These are phyloP conservation scores for Cyathus pygmaeus DNA, from an alignment of 1,284 basidiomycete genomes.

Conservation along the genomic window DNA sequence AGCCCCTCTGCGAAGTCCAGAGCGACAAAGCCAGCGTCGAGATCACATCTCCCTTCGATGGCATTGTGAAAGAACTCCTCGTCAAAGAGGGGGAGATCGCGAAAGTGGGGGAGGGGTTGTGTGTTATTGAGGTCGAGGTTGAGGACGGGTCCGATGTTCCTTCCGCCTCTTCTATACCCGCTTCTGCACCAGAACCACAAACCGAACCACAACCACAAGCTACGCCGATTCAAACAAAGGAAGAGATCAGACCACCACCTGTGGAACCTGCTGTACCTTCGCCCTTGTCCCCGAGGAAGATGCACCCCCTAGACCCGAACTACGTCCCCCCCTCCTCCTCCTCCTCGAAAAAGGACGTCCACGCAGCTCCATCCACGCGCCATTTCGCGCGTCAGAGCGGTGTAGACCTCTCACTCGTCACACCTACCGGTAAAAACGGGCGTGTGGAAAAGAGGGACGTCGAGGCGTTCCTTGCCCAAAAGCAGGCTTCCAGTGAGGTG, in stretches of 20 bases:
- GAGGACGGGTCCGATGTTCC: constrained; percentile 48
- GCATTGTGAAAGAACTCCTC: constrained; percentile 77
- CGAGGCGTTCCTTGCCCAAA: no score
- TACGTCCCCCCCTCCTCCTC: no score
- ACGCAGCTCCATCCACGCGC: no score
- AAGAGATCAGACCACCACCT: constrained; percentile 1
- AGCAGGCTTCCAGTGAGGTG: no score
- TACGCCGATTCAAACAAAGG: constrained; percentile 3
- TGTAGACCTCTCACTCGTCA: no score
- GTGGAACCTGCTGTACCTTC: constrained; percentile 10
- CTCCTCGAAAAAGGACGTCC: no score
- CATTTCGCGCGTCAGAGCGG: no score
- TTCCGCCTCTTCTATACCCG: background rate
- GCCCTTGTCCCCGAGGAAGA: constrained; percentile 25
- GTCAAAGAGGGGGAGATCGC: constrained; percentile 87
- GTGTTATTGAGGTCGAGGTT: constrained; percentile 84
- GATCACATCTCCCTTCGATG: constrained; percentile 90
- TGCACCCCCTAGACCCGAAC: constrained; percentile 43
- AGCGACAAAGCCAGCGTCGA: constrained; percentile 96
- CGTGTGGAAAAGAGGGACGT: no score
- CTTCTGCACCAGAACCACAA: background rate
- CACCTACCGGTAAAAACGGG: no score
- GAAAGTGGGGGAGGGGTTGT: constrained; percentile 87
- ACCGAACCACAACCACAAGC: constrained; percentile 2
- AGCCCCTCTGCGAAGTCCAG: constrained; percentile 92